These are phyloP conservation scores for Scorias spongiosa DNA, from an alignment of 2,329 filamentous ascomycete genomes.

Conservation along the genomic window DNA sequence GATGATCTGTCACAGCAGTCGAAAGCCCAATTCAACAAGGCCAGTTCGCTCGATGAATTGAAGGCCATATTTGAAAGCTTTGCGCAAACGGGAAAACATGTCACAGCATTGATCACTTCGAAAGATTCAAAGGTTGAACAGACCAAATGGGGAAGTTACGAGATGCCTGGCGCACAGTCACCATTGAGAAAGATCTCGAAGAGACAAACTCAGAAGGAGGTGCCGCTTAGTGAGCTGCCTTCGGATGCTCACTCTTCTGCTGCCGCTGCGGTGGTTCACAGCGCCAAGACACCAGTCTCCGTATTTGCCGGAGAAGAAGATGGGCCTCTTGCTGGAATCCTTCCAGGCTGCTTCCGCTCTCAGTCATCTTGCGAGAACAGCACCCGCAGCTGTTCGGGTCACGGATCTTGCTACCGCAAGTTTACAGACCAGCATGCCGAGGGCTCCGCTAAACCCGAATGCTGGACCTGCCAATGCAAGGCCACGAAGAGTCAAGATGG, in stretches of 20 bases:
- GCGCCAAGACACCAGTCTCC: neutral
- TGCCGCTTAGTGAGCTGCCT: conserved; percentile 5
- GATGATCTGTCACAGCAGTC: neutral
- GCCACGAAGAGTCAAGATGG: conserved; percentile 38
- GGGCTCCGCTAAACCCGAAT: conserved; percentile 32
- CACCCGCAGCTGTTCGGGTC: conserved; percentile 69
- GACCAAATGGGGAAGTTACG: conserved; percentile 18
- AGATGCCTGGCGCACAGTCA: conserved; percentile 11
- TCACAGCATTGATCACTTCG: conserved; percentile 12
- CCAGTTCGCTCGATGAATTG: conserved; percentile 1
- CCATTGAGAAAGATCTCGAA: conserved; percentile 7
- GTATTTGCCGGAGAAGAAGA: conserved; percentile 11
- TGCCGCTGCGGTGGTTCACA: neutral
- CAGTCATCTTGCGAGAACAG: conserved; percentile 50
- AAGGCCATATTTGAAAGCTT: conserved; percentile 1
- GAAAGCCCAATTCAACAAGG: conserved; percentile 1
- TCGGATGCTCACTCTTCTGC: conserved; percentile 4
- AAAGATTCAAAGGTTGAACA: conserved; percentile 3
- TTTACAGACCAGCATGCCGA: conserved; percentile 35
- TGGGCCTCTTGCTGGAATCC: conserved; percentile 31
- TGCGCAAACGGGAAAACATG: conserved; percentile 4
- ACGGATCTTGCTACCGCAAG: conserved; percentile 60
- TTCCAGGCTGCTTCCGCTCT: conserved; percentile 62
- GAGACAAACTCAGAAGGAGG: conserved; percentile 11
- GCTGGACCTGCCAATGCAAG: conserved; percentile 68